Evolutionary conservation across 768 basidiomycete species (phyloP), one percentile per base, ranked within the genome.

Genomic region (Coprinellus aureogranulatus): DNA sequence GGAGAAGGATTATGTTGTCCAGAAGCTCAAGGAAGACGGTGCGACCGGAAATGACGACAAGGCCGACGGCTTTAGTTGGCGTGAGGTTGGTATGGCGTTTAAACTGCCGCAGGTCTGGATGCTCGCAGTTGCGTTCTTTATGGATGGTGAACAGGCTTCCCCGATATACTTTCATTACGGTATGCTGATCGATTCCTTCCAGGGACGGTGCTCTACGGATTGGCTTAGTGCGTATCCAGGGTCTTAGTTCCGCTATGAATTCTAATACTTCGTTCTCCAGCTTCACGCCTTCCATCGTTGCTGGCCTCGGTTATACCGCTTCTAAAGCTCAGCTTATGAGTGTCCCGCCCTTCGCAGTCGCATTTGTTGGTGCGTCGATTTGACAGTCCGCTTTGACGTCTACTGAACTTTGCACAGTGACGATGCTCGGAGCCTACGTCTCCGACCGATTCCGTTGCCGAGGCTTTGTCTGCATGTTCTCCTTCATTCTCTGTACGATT

Each of bases 201-300:
- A 79, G 78, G 77, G 20, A 70, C 74, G n/a, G 68, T 79, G 18
- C 69, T 83, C 1, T 82, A 77, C 60, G 76, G 70, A 4, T 68
- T 81, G 16, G 81, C 80, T 30, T 81, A 81, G 82, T 82, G 63
- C 61, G 76, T 71, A 34, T 22, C 41, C 34, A 53, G 40, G 27
- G 41, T 49, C 47, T 31, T 57, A n/a, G n/a, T 40, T 46, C 55
- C 26, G n/a, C 47, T 37, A 41, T 50, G 28, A 22, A 41, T 16
- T 52, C 18, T 54, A 31, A 8, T 57, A 40, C 48, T 4, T 60
- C 54, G 34, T 48, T n/a, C n/a, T n/a, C n/a, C n/a, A 84, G 89
- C 62, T 91, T 92, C 70, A 74, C 83, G 9, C 90, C 90, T 5
- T 85, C 86, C 3, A 89, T 92, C 68, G 82, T 92, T 5, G 74